Evolutionary conservation across 2,329 filamentous ascomycete genomes (phyloP), one percentile per base, ranked within the genome.

Genomic region (Apiospora koreana): DNA sequence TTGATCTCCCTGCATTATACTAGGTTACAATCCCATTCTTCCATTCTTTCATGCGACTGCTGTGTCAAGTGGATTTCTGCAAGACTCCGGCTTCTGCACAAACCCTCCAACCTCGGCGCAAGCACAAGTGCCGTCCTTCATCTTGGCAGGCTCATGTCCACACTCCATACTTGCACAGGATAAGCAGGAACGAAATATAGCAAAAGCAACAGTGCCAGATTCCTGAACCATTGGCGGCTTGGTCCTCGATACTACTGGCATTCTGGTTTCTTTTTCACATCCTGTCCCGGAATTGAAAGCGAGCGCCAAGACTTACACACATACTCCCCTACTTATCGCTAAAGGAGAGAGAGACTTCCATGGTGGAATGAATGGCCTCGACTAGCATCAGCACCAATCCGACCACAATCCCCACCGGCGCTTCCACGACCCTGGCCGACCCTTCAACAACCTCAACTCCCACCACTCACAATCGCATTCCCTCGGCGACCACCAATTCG

Each of bases 321-420:
- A 38, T 48, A 67, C 70, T 25, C 69, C 41, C 58, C 31, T 48
- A 67, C 70, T 25, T 64, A 72, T 68, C 68, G 21, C 31, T 62
- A 62, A 62, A 62, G 54, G 54, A 38, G 54, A 58, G 54, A 58
- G 50, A 62, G 31, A 62, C 54, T 62, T 62, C 54, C 54, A 62
- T 62, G 54, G 54, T 62, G 38, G 54, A 62, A 62, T 62, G 54
- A 62, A 82, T 83, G 81, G 80, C 82, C 75, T 82, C 81, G 72
- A 77, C 80, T 45, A 79, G 78, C 45, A 73, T 82, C 70, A 79
- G 79, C 67, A 78, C 79, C 66, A 74, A 73, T 72, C 75, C 38
- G 65, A 67, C 67, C 72, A 69, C 38, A 45, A 66, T 70, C 68
- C 64, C 64, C 65, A 70, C 69, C 70, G 35, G 45, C 68, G 73